These are phyloP conservation scores for Fusarium sp. DNA, from an alignment of 2,329 filamentous ascomycete species.

Conservation along the genomic window DNA sequence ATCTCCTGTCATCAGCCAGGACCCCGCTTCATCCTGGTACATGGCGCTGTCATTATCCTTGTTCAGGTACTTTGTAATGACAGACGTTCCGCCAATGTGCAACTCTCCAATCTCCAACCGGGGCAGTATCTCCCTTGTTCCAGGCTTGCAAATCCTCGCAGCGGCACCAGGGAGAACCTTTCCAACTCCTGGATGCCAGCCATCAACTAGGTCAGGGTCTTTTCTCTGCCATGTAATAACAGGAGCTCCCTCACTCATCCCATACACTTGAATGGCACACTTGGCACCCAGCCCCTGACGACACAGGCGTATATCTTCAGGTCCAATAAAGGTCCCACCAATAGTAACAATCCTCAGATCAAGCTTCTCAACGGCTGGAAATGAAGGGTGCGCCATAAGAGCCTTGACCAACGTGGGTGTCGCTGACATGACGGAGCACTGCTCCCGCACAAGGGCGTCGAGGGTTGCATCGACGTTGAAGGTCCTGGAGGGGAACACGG, in stretches of 20 bases:
- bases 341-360: slow-evolving; percentile 51
- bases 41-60: slow-evolving; percentile 46
- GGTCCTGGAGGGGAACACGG: slow-evolving; percentile 51
- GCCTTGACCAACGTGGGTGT: slow-evolving; percentile 53
- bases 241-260: slow-evolving; percentile 60
- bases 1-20: slow-evolving; percentile 57
- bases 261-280: slow-evolving; percentile 54
- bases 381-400: slow-evolving; percentile 46
- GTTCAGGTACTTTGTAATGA: slow-evolving; percentile 51
- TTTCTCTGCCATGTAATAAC: slow-evolving; percentile 54
- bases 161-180: slow-evolving; percentile 55
- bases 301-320: slow-evolving; percentile 50
- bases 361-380: slow-evolving; percentile 43
- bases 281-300: slow-evolving; percentile 47
- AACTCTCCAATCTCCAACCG: slow-evolving; percentile 54
- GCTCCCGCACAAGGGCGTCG: slow-evolving; percentile 47
- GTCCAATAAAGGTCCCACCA: slow-evolving; percentile 48
- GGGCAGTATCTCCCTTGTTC: slow-evolving; percentile 43
- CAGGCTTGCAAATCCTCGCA: slow-evolving; percentile 52
- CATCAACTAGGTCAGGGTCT: slow-evolving; percentile 47
- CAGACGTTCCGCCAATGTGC: slow-evolving; percentile 52
- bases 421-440: slow-evolving; percentile 54
- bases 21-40: slow-evolving; percentile 49
- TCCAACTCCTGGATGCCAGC: slow-evolving; percentile 55
- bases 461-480: slow-evolving; percentile 51